Evolutionary conservation across 768 basidiomycete species (phyloP), one percentile per base, ranked within the genome.

Genomic region (Tricholoma sp.): DNA sequence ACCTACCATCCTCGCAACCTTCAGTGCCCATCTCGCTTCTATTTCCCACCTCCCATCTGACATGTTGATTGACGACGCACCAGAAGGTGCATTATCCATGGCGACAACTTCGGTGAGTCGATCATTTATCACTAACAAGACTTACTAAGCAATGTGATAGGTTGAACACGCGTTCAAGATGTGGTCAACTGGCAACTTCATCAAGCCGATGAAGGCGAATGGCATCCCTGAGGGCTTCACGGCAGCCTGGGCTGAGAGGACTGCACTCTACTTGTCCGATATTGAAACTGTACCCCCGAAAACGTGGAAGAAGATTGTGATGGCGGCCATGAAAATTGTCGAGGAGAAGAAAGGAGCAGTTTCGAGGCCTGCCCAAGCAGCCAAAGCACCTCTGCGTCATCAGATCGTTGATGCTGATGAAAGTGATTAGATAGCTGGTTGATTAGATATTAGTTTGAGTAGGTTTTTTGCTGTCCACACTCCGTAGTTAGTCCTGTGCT

Each of bases 61-160:
- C 29, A 22, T 39, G 18, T 27, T 49, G 22, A 47, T 24, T 14
- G 32, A 24, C 5, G 22, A 22, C 5, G 12, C 31, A 35, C 46
- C 45, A 35, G 47, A 35, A 34, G 55, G 55, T 47, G 55, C 55
- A 32, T 45, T 56, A 21, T 41, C 55, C 21, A n/a, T 56, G 50
- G 14, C 56, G 8, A 50, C 56, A 22, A 57, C 56, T n/a, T 47
- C 50, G 5, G 56, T 57, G 43, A 5, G 34, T 50, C 22, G 5
- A 43, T 16, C 47, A 7, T 35, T 34, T 51, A 27, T 57, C 31
- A 18, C 22, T 57, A 37, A 34, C 11, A 10, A 34, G 34, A 32
- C 24, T 57, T 43, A 34, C 27, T 50, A 47, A 56, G 22, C 32
- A 56, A 57, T 41, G 18, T 27, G 18, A 11, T 50, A 57, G 56